Evolutionary conservation across 1,284 basidiomycete species (phyloP).

Genomic region (Naganishia sp.): DNA sequence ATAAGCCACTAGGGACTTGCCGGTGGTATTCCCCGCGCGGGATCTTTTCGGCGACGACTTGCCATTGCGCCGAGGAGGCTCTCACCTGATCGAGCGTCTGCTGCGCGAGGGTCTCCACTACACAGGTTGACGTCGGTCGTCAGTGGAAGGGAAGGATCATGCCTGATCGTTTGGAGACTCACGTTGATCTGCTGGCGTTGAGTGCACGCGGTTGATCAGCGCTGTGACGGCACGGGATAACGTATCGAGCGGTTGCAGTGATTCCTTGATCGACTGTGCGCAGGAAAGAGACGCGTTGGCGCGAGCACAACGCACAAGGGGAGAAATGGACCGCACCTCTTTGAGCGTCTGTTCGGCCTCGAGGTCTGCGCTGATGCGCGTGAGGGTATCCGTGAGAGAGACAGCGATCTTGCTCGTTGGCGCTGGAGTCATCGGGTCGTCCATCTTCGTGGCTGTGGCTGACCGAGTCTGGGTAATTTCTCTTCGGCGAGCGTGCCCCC

Average conservation of each 20-base stretch:
- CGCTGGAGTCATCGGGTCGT: conserved; percentile 17
- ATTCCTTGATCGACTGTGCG: conserved; percentile 47
- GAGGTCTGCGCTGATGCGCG: conserved; percentile 43
- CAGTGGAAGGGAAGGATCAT: neutral
- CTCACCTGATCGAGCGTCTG: conserved; percentile 44
- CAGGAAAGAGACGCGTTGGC: neutral
- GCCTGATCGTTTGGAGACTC: conserved; percentile 31
- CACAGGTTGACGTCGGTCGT: neutral
- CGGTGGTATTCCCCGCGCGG: conserved; percentile 52
- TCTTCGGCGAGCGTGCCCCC: no score
- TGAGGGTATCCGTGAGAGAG: conserved; percentile 28
- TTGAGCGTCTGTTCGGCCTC: conserved; percentile 50
- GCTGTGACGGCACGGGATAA: conserved; percentile 44
- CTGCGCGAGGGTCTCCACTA: conserved; percentile 46
- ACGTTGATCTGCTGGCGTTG: conserved; percentile 45
- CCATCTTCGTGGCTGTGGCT: neutral
- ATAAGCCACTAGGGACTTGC: conserved; percentile 35
- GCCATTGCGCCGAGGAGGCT: conserved; percentile 42
- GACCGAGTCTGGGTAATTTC: no score
- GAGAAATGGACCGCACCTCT: conserved; percentile 41
- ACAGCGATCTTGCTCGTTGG: conserved; percentile 11
- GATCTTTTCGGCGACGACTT: conserved; percentile 44
- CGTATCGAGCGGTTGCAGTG: conserved; percentile 51
- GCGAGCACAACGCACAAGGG: neutral
- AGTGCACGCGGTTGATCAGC: conserved; percentile 51